Percentiles rank a stretch among this genome's conserved stretches.
phyloP scores from a whole-genome alignment of 805 yeast species.

The Jamesozyma hellenica region DNA sequence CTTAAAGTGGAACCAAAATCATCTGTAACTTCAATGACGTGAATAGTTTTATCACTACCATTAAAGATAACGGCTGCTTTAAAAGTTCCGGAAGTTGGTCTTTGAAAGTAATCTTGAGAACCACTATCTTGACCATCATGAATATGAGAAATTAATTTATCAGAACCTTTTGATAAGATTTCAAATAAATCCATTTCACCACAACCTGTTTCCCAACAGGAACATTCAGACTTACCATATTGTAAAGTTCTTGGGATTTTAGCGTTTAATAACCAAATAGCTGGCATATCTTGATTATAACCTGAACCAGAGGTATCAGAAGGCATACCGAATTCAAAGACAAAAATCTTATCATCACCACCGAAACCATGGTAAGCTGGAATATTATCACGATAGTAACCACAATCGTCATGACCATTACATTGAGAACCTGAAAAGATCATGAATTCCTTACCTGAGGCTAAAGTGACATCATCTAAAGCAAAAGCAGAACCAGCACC shows the following conservation, averaged over 20 bases:
- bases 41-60: constrained; percentile 36
- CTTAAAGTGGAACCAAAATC: constrained; percentile 46
- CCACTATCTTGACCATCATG: constrained; percentile 85
- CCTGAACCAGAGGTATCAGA: constrained; percentile 40
- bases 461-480: constrained; percentile 56
- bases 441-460: constrained; percentile 68
- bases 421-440: constrained; percentile 70
- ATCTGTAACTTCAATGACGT: constrained; percentile 52
- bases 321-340: constrained; percentile 94
- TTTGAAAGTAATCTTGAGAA: constrained; percentile 71
- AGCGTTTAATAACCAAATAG: constrained; percentile 91
- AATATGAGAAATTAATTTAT: constrained; percentile 66
- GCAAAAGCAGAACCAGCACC: constrained; percentile 62
- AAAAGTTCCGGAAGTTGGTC: constrained; percentile 71
- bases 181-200: constrained; percentile 97
- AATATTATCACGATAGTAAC: constrained; percentile 72
- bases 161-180: constrained; percentile 66
- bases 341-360: constrained; percentile 76
- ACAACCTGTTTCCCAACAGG: constrained; percentile 96
- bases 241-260: constrained; percentile 94
- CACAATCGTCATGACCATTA: constrained; percentile 52
- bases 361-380: constrained; percentile 94
- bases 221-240: constrained; percentile 76
- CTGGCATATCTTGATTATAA: constrained; percentile 88
- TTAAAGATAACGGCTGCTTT: constrained; percentile 87